phyloP scores from a whole-genome alignment of 805 yeast genomes.

The Ogataea ramenticola region DNA sequence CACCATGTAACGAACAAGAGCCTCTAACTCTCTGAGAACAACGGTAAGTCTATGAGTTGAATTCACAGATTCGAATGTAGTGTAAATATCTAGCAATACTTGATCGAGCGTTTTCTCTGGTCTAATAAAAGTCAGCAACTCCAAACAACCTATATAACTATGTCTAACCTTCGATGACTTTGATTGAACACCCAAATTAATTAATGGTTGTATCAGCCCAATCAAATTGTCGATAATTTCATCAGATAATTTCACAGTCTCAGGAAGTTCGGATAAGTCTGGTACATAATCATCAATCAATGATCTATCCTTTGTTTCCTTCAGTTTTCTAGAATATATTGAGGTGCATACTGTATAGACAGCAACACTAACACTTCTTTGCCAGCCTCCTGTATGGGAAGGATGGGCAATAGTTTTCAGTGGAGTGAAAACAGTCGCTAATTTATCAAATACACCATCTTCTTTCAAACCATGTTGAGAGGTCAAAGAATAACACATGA shows the following conservation, averaged over 20 bases:
- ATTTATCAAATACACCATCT: constrained; percentile 41
- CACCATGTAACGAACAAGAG: constrained; percentile 61
- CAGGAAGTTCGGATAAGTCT: constrained; percentile 19
- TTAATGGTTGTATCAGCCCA: constrained; percentile 44
- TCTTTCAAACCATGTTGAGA: constrained; percentile 35
- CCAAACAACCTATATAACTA: constrained; percentile 51
- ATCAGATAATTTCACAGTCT: constrained; percentile 15
- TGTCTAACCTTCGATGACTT: constrained; percentile 52
- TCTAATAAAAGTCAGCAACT: constrained; percentile 55
- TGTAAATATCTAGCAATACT: constrained; percentile 67
- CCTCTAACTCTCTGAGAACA: constrained; percentile 61
- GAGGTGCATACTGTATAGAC: constrained; percentile 52
- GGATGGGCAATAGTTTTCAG: constrained; percentile 85
- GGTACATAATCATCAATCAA: constrained; percentile 13
- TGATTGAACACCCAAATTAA: constrained; percentile 70
- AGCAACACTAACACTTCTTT: constrained; percentile 57
- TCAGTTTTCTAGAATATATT: constrained; percentile 49
- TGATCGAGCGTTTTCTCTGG: constrained; percentile 48
- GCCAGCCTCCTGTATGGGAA: constrained; percentile 89
- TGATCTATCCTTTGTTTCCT: constrained; percentile 36
- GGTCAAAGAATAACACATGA: constrained; percentile 57
- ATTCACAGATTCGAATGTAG: constrained; percentile 54
- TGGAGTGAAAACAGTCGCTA: constrained; percentile 56
- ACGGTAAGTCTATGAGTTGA: constrained; percentile 76
- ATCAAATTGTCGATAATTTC: constrained; percentile 15